Evolutionary conservation across 495 filamentous ascomycete genomes (phyloP).

Genomic region (Trichoderma asperelloides): DNA sequence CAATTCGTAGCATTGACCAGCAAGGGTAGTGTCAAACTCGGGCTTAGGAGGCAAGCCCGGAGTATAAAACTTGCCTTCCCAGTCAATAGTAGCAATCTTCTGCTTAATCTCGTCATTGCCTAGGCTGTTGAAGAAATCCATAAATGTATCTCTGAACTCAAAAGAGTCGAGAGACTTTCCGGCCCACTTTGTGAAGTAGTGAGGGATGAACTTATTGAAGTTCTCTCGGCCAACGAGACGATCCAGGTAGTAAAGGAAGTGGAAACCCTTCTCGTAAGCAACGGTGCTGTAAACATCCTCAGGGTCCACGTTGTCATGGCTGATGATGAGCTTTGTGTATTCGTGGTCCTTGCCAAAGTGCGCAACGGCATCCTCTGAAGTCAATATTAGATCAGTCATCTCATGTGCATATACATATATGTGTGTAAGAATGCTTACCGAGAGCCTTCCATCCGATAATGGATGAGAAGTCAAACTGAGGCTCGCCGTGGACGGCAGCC

Average conservation of each 20-base stretch:
- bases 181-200: conserved; percentile 81
- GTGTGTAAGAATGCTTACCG: conserved; percentile 25
- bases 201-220: conserved; percentile 89
- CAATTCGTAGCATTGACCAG: conserved; percentile 74
- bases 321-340: conserved; percentile 83
- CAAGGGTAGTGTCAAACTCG: conserved; percentile 78
- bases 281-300: conserved; percentile 90
- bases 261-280: conserved; percentile 62
- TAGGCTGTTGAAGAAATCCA: conserved; percentile 73
- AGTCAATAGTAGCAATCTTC: conserved; percentile 63
- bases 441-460: conserved; percentile 73
- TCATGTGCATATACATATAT: conserved; percentile 22
- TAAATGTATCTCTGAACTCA: conserved; percentile 81
- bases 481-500: conserved; percentile 61
- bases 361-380: conserved; percentile 58
- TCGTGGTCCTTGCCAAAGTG: conserved; percentile 73
- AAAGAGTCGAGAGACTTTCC: conserved; percentile 79
- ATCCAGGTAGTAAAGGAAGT: conserved; percentile 71
- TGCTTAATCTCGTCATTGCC: conserved; percentile 51
- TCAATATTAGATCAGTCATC: conserved; percentile 18
- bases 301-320: conserved; percentile 82
- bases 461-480: conserved; percentile 83
- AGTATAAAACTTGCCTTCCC: conserved; percentile 78
- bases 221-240: conserved; percentile 72
- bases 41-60: conserved; percentile 86